A percentile compares a stretch with the other conserved stretches of the same genome.
These are phyloP conservation scores for Bryum argenteum DNA, from an alignment of 225 moss, liverwort and hornwort genomes.

Conservation along the genomic window DNA sequence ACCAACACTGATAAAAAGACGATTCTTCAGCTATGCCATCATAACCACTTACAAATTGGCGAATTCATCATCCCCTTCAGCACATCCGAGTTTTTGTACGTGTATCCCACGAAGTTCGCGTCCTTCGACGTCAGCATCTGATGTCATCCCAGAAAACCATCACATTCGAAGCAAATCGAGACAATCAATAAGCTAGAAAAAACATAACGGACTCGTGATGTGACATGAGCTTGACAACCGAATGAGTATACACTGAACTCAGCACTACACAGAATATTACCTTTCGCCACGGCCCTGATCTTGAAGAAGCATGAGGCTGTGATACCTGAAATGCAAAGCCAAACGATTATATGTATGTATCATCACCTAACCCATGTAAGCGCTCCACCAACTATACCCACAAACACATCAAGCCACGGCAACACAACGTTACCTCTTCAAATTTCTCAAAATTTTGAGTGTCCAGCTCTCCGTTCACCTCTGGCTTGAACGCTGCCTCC, in stretches of 20 bases:
- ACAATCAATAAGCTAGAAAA: neutral
- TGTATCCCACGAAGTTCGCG: slow-evolving; percentile 91
- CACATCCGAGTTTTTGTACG: slow-evolving; percentile 93
- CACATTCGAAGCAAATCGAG: slow-evolving; percentile 1
- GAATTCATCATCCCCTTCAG: slow-evolving; percentile 75
- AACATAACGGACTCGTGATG: neutral
- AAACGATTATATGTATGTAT: neutral
- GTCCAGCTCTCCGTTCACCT: slow-evolving; percentile 88
- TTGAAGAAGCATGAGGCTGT: slow-evolving; percentile 68
- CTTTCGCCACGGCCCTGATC: slow-evolving; percentile 98
- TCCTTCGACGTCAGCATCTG: slow-evolving; percentile 95
- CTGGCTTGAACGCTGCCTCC: slow-evolving; percentile 96
- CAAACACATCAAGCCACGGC: slow-evolving; percentile 2
- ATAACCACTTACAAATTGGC: slow-evolving; percentile 47
- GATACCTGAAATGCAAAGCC: slow-evolving; percentile 57
- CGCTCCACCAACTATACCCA: neutral
- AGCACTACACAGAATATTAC: slow-evolving; percentile 32
- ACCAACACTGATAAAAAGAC: neutral
- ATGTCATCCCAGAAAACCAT: slow-evolving; percentile 10
- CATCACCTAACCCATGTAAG: neutral
- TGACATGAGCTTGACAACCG: neutral
- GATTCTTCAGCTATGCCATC: no score
- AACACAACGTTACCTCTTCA: slow-evolving; percentile 69
- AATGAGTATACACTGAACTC: neutral
- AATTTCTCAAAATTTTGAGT: slow-evolving; percentile 98